Evolutionary conservation across 345 rosid genomes (phyloP), one percentile per base, ranked within the genome.

Genomic region (Chamaenerion angustifolium): DNA sequence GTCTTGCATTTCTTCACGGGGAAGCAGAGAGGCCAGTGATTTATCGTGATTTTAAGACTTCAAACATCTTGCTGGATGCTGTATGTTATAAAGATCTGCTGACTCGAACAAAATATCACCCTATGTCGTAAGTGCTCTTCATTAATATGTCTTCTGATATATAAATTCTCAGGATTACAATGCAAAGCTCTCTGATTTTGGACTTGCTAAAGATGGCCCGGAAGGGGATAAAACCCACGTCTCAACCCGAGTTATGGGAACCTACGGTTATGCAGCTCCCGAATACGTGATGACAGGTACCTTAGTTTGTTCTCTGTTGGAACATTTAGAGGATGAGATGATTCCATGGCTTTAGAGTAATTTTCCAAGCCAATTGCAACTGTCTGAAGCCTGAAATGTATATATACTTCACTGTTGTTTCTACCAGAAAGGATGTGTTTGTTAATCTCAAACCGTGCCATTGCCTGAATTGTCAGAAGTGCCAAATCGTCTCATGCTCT

Each of bases 211-310:
- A 72, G 88, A 84, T 63, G 94, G 81, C 17, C 94, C 86, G 1
- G 94, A 84, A 52, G 94, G 75, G 46, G 86, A 73, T 55, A 84
- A 81, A 59, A 80, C 89, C 21, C 94, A 84, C 23, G 94, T 84
- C 35, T 84, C 94, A 45, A 84, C 94, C 54, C 66, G 94, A 48
- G 88, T 84, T 21, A 81, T 84, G 89, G 94, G 88, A 59, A 84
- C 94, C 10, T 81, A 81, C 62, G 94, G 94, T 48, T 84, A 84
- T 64, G 94, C 89, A 7, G 94, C 94, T n/a, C 88, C 94, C 4
- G 85, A 81, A 54, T 83, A 83, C 66, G 89, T 84, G 48, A 84
- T 79, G 94, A 84, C 85, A 49, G 94, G 89, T 81, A 55, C 37
- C 37, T 31, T 31, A 23, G 3, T 23, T 23, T 23, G 27, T 23